Percentiles rank a stretch among this genome's conserved stretches.
These are phyloP conservation scores for Sporothrix dimorphospora DNA, from an alignment of 2,329 filamentous ascomycete genomes.

Conservation along the genomic window DNA sequence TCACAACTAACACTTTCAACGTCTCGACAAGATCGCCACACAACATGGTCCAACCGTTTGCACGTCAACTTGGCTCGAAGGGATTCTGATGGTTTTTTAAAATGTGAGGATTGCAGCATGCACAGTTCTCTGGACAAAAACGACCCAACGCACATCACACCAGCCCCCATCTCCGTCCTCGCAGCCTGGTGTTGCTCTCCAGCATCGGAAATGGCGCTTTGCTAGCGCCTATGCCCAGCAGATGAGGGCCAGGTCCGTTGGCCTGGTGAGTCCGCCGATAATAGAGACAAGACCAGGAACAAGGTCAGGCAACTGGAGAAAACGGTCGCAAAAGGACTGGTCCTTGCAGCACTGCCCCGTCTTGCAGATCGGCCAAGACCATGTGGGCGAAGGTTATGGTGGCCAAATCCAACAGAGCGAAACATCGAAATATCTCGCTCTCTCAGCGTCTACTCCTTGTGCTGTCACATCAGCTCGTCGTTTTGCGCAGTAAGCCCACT, in stretches of 20 bases:
- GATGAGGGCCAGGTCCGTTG: conserved; percentile 23
- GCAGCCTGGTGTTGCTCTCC: not conserved
- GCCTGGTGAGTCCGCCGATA: conserved; percentile 14
- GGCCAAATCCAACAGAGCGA: not conserved
- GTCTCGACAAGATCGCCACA: not conserved
- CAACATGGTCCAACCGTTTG: not conserved
- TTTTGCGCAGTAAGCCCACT: not conserved
- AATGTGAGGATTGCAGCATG: too few relatives aligned
- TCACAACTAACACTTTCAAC: not conserved
- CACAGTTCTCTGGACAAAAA: not conserved
- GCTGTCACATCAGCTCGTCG: not conserved
- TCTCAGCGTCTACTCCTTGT: not conserved
- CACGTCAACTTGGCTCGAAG: too few relatives aligned
- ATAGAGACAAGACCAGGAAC: not conserved
- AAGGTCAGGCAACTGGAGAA: not conserved
- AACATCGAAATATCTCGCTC: not conserved
- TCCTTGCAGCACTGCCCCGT: not conserved
- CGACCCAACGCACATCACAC: not conserved
- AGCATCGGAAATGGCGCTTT: conserved; percentile 17
- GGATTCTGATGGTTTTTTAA: too few relatives aligned
- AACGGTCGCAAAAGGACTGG: not conserved
- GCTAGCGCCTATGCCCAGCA: conserved; percentile 22
- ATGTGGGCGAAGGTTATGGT: not conserved
- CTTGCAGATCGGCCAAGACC: not conserved
- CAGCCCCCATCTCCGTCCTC: not conserved